These are phyloP conservation scores for Claviceps sorghi DNA, from an alignment of 2,329 filamentous ascomycete genomes.

Conservation along the genomic window DNA sequence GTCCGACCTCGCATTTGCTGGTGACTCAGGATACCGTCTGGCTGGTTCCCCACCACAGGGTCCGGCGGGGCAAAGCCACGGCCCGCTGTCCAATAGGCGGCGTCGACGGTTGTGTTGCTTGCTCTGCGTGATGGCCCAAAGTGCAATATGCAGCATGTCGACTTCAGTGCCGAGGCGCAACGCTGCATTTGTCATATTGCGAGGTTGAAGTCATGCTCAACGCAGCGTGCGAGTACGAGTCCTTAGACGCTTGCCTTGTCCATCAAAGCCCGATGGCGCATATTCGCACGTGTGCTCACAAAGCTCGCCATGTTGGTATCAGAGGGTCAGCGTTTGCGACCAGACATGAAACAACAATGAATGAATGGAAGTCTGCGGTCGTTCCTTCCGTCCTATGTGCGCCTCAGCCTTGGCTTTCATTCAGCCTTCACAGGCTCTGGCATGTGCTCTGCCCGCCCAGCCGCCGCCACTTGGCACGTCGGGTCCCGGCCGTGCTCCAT, in stretches of 20 bases:
- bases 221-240: not conserved
- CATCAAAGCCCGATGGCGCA: not conserved
- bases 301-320: too few species aligned
- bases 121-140: not conserved
- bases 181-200: not conserved
- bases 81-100: not conserved
- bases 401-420: too few species aligned
- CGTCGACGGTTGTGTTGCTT: not conserved
- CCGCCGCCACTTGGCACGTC: not conserved
- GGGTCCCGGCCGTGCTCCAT: not conserved
- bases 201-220: not conserved
- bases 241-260: not conserved
- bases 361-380: not conserved
- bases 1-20: not conserved
- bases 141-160: too few species aligned
- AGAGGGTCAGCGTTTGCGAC: too few species aligned
- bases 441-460: not conserved
- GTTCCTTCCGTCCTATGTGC: not conserved
- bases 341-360: not conserved
- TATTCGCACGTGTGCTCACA: too few species aligned
- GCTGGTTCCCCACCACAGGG: constrained; percentile 2
- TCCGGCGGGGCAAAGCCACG: constrained; percentile 1
- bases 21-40: constrained; percentile 5
- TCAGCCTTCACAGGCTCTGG: too few species aligned
- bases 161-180: not conserved